These are phyloP conservation scores for Uncinocarpus reesii DNA, from an alignment of 2,329 filamentous ascomycete genomes.

Conservation along the genomic window DNA sequence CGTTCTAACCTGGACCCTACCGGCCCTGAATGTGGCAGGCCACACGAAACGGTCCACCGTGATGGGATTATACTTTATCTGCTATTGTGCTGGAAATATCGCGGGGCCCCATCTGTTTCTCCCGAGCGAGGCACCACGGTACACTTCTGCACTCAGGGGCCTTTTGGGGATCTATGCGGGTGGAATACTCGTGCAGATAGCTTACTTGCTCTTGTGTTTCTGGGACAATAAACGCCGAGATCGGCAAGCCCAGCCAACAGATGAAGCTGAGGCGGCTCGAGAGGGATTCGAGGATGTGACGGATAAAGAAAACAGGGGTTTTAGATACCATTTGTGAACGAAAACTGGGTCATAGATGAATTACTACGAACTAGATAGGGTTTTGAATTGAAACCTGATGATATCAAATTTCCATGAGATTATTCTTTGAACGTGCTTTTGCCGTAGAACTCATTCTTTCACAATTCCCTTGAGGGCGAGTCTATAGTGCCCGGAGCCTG, in stretches of 20 bases:
- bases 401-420: no score
- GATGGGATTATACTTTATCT: slow-evolving; percentile 50
- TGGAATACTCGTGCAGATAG: neutral
- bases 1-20: slow-evolving; percentile 17
- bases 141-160: slow-evolving; percentile 47
- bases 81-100: slow-evolving; percentile 52
- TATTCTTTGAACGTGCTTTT: no score
- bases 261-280: neutral
- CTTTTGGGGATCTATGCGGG: slow-evolving; percentile 32
- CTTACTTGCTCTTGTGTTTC: neutral
- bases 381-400: no score
- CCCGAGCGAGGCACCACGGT: slow-evolving; percentile 47
- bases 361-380: no score
- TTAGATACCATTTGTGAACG: neutral
- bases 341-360: no score
- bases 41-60: slow-evolving; percentile 46
- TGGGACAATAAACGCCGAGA: slow-evolving; percentile 39
- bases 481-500: no score
- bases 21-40: slow-evolving; percentile 20
- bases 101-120: slow-evolving; percentile 55
- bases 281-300: slow-evolving; percentile 42
- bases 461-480: no score
- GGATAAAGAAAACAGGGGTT: slow-evolving; percentile 38
- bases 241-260: neutral
- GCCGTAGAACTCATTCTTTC: no score